Conservation (phyloP, 345 rosid species). For the Camelina neglecta region DNA sequence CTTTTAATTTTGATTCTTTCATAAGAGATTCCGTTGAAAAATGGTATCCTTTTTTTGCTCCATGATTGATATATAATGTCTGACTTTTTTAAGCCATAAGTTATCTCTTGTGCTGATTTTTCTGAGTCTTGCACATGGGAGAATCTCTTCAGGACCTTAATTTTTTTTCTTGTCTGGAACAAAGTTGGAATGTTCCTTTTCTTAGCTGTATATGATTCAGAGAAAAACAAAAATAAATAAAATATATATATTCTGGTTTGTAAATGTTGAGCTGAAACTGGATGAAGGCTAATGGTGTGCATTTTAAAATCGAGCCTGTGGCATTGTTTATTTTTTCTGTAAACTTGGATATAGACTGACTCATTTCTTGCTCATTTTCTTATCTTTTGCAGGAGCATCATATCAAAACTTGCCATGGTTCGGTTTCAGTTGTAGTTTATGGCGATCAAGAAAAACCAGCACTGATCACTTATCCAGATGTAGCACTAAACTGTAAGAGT, state of each 20-base stretch:
- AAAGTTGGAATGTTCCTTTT: constrained; percentile 47
- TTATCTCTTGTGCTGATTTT: constrained; percentile 35
- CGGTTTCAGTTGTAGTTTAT: constrained; percentile 67
- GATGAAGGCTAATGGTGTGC: constrained; percentile 26
- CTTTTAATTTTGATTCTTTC: constrained; percentile 33
- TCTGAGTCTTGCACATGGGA: constrained; percentile 47
- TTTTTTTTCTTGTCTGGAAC: constrained; percentile 36
- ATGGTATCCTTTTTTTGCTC: constrained; percentile 40
- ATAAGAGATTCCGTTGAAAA: constrained; percentile 22
- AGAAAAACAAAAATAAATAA: neutral
- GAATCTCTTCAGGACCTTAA: constrained; percentile 41
- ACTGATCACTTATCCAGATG: constrained; percentile 83
- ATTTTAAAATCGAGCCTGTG: constrained; percentile 15
- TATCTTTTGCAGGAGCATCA: constrained; percentile 60
- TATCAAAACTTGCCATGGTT: constrained; percentile 80
- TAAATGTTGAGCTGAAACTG: constrained; percentile 13
- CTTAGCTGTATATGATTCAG: constrained; percentile 38
- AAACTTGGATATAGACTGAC: neutral
- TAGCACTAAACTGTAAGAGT: constrained; percentile 77
- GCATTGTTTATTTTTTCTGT: neutral
- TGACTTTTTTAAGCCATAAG: constrained; percentile 37
- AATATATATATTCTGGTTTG: constrained; percentile 10
- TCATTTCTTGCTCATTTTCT: constrained; percentile 14
- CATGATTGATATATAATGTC: constrained; percentile 44
- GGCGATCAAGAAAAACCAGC: constrained; percentile 91